A percentile compares a stretch with the other conserved stretches of the same genome.
Conservation (phyloP, 257 asterid genomes). For the Verbena officinalis region DNA sequence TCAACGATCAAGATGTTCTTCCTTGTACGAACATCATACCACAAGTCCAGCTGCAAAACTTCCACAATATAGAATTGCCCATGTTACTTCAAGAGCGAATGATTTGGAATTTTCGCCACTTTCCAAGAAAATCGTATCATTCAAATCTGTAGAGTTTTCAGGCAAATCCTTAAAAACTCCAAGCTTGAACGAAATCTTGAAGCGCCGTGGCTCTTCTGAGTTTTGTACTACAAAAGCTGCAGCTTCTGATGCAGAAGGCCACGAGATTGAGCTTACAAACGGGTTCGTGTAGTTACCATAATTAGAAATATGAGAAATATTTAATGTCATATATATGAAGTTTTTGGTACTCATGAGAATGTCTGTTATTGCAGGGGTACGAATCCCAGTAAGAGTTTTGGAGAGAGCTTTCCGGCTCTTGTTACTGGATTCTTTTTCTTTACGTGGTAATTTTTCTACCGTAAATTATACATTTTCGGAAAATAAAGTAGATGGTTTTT, state of each 20-base stretch:
- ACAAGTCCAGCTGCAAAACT: conserved; percentile 11
- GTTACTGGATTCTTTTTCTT: conserved; percentile 72
- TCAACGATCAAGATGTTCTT: conserved; percentile 39
- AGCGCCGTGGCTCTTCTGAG: conserved; percentile 27
- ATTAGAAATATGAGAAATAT: not conserved
- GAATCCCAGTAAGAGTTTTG: conserved; percentile 45
- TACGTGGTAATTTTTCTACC: conserved; percentile 57
- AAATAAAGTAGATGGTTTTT: too few species aligned
- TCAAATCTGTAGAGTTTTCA: conserved; percentile 28
- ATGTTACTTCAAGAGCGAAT: conserved; percentile 25
- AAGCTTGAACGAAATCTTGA: conserved; percentile 28
- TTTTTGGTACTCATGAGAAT: not conserved
- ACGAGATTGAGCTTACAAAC: conserved; percentile 40
- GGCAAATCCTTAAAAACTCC: conserved; percentile 30
- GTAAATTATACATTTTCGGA: too few species aligned
- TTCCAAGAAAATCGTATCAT: conserved; percentile 11
- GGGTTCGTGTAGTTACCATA: conserved; percentile 34
- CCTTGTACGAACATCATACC: conserved; percentile 21
- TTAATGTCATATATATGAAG: not conserved
- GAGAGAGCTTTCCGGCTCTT: conserved; percentile 61
- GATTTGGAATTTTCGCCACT: conserved; percentile 30
- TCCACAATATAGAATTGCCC: conserved; percentile 12
- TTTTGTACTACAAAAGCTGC: conserved; percentile 45
- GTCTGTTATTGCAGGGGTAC: conserved; percentile 35
- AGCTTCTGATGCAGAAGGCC: conserved; percentile 53